Evolutionary conservation across 1,139 yeast species (phyloP), one percentile per base, ranked within the genome.

Genomic region (Saccharomyces uvarum): DNA sequence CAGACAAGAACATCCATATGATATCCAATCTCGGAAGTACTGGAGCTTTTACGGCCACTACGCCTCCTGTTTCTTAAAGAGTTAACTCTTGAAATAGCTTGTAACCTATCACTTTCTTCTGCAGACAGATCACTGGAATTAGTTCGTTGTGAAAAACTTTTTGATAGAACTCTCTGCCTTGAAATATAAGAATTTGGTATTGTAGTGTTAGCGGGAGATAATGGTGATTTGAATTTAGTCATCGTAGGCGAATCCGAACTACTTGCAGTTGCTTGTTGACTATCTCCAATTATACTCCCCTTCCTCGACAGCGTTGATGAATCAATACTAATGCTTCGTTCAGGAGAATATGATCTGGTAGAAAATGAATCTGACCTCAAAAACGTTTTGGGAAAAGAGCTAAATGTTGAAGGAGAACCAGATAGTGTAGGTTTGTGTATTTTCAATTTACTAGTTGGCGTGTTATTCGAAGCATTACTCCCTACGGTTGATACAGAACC

Each of bases 1-100:
- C 97, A 90, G 32, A 89, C 77, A 51, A 91, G 73, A 2, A 89
- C 83, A 68, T 88, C 95, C 57, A 87, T 51, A 41, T 64, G 60
- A 52, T 60, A 61, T 9, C 60, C 58, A 29, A 65, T 53, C 3
- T 61, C 65, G 38, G 58, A 58, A 26, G 60, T 58, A 0, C 57
- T 55, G 2, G 69, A 62, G 52, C 68, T 67, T 51, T 57, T 56
- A 16, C 68, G 54, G 28, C 65, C 63, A 57, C 66, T 60, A 51
- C 68, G 58, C 57, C 72, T 60, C 59, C 71, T 56, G 55, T 61
- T 54, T 51, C 68, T 61, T 8, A 67, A 53, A 6, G 66, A 59
- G 28, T 65, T 61, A 7, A 68, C 61, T 54, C 65, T 64, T 8
- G 69, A 61, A 16, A 70, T 58, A 1, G 71, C 70, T n/a, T 60